These are phyloP conservation scores for Penicillium ucsense DNA, from an alignment of 495 filamentous ascomycete species.

Conservation along the genomic window DNA sequence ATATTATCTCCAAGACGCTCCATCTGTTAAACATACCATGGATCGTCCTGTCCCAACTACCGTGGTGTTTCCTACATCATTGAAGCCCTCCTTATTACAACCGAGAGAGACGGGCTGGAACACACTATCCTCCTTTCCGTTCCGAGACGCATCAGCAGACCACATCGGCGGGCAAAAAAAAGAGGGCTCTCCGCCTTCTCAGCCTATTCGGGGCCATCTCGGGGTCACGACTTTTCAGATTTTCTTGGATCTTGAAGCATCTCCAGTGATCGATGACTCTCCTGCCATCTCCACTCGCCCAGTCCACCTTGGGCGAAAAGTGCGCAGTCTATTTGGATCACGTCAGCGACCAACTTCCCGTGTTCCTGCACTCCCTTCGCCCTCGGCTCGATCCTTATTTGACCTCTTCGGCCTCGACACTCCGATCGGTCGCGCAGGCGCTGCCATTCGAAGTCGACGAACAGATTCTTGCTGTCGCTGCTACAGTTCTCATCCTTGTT, in stretches of 20 bases:
- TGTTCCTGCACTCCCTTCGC: conserved; percentile 33
- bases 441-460: conserved; percentile 21
- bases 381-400: conserved; percentile 26
- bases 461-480: conserved; percentile 9
- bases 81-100: no score
- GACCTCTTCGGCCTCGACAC: conserved; percentile 32
- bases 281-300: conserved; percentile 35
- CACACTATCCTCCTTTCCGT: no score
- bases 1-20: no score
- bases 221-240: conserved; percentile 15
- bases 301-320: conserved; percentile 40
- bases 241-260: conserved; percentile 5
- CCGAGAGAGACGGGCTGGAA: no score
- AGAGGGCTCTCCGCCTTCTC: conserved; percentile 23
- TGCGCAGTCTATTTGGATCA: conserved; percentile 42
- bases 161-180: conserved; percentile 14
- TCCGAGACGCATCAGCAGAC: neutral
- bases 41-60: no score
- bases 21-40: no score
- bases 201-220: conserved; percentile 8
- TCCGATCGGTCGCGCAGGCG: conserved; percentile 18
- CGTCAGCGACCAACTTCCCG: conserved; percentile 45
- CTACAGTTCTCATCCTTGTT: conserved; percentile 36
- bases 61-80: no score
- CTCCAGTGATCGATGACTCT: conserved; percentile 28